These are phyloP conservation scores for Fraxinus sp. DNA, from an alignment of 305 asterid species.

Conservation along the genomic window DNA sequence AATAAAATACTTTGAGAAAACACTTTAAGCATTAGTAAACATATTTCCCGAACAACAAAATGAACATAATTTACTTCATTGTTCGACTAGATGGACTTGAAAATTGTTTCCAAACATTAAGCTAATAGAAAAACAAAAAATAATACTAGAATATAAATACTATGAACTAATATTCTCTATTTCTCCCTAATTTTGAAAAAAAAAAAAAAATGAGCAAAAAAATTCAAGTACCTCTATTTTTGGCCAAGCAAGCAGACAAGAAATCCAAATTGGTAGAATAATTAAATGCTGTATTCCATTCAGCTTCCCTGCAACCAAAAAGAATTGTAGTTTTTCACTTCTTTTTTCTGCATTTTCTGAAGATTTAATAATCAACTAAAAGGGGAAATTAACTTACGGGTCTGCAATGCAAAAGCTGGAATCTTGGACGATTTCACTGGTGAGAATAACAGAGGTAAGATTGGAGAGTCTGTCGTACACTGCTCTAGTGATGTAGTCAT, in stretches of 20 bases:
- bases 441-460: constrained; percentile 48
- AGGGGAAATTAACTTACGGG: constrained; percentile 44
- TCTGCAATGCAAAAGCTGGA: constrained; percentile 61
- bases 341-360: neutral
- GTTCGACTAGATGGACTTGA: neutral
- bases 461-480: constrained; percentile 46
- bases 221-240: constrained; percentile 39
- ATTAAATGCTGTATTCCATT: constrained; percentile 72
- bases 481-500: constrained; percentile 34
- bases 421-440: constrained; percentile 48
- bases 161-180: neutral
- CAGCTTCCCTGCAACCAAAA: constrained; percentile 48
- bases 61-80: neutral
- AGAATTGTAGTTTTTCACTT: neutral
- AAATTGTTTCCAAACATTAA: neutral
- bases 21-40: neutral
- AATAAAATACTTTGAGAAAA: neutral
- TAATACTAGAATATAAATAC: neutral
- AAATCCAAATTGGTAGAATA: constrained; percentile 58
- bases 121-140: neutral
- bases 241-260: constrained; percentile 60
- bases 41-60: neutral
- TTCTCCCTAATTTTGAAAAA: neutral
- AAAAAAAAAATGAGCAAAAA: neutral
- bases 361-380: neutral